phyloP scores from a whole-genome alignment of 805 yeast species.

The Candida sakaeoensis region DNA sequence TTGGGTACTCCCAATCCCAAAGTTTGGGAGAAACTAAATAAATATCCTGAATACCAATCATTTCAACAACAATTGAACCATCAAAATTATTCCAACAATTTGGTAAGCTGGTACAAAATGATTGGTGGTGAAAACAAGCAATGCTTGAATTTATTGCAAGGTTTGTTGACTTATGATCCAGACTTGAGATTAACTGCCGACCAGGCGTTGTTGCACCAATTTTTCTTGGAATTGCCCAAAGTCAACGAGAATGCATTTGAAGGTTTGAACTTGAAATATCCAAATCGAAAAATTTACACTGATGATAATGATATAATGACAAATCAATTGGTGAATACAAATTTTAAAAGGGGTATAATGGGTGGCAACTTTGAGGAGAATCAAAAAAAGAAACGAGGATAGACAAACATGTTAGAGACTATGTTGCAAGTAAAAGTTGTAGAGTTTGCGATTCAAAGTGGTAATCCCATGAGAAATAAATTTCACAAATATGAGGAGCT shows the following conservation, averaged over 20 bases:
- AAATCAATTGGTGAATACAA: slow-evolving; percentile 14
- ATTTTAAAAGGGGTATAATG: slow-evolving; percentile 1
- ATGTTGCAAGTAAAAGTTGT: too few species aligned
- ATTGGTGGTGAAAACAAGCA: slow-evolving; percentile 64
- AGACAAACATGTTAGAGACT: too few species aligned
- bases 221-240: slow-evolving; percentile 67
- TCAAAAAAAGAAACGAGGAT: not conserved
- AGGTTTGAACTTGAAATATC: slow-evolving; percentile 69
- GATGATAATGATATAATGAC: slow-evolving; percentile 76
- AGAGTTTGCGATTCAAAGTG: too few species aligned
- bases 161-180: slow-evolving; percentile 81
- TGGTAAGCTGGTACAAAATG: slow-evolving; percentile 82
- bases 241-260: slow-evolving; percentile 79
- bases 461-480: too few species aligned
- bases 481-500: too few species aligned
- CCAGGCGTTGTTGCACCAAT: slow-evolving; percentile 71
- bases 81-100: slow-evolving; percentile 60
- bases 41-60: slow-evolving; percentile 74
- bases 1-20: slow-evolving; percentile 80
- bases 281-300: slow-evolving; percentile 79
- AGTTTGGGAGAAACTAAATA: slow-evolving; percentile 75
- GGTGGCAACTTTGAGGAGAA: slow-evolving; percentile 8
- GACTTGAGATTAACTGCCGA: slow-evolving; percentile 72
- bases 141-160: slow-evolving; percentile 62
- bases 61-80: slow-evolving; percentile 44